These are phyloP conservation scores for Colletotrichum simmondsii DNA, from an alignment of 2,329 filamentous ascomycete species.

Conservation along the genomic window DNA sequence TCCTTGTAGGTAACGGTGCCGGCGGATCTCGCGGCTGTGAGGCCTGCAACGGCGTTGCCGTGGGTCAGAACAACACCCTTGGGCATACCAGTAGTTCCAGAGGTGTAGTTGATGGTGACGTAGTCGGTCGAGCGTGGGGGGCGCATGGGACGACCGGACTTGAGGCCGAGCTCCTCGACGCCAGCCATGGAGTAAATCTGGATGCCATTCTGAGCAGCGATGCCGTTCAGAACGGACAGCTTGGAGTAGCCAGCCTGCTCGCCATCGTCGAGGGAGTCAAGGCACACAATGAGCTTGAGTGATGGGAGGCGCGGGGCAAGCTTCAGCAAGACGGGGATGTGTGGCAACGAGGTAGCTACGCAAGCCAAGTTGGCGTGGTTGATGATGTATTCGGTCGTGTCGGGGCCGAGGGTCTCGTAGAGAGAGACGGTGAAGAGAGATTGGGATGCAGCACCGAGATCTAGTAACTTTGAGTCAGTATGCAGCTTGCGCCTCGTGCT, in stretches of 20 bases:
- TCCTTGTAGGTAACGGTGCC: conserved; percentile 64
- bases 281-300: conserved; percentile 87
- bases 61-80: conserved; percentile 90
- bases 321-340: conserved; percentile 85
- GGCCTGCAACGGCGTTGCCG: conserved; percentile 79
- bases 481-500: background rate
- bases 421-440: conserved; percentile 90
- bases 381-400: conserved; percentile 94
- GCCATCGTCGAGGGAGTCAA: conserved; percentile 85
- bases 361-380: conserved; percentile 84
- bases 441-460: conserved; percentile 89
- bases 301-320: conserved; percentile 79
- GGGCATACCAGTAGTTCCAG: conserved; percentile 83
- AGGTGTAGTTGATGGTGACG: conserved; percentile 92
- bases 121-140: conserved; percentile 80
- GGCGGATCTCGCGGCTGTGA: conserved; percentile 69
- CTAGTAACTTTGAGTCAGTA: conserved; percentile 53
- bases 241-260: conserved; percentile 85
- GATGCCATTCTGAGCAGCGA: conserved; percentile 81
- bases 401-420: conserved; percentile 94
- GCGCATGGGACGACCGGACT: conserved; percentile 75
- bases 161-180: conserved; percentile 83
- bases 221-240: conserved; percentile 76
- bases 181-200: conserved; percentile 82
- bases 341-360: conserved; percentile 82